Percentiles rank a stretch among this genome's conserved stretches.
Conservation (phyloP, 306 rosid species). For the Castanopsis chinensis region DNA sequence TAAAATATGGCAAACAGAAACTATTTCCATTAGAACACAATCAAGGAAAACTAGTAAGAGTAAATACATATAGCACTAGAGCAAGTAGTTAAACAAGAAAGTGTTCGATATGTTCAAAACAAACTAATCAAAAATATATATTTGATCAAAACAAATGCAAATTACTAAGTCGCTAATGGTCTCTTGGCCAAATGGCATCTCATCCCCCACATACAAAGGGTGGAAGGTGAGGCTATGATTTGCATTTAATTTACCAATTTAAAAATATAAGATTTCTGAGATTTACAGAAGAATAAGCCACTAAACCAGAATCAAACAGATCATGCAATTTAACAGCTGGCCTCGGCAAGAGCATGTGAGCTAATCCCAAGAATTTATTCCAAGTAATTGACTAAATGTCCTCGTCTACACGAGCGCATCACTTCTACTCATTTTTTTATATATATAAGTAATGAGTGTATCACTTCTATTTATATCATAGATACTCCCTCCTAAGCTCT, state of each 20-base stretch:
- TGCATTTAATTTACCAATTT: not conserved
- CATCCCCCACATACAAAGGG: not conserved
- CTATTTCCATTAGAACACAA: conserved; percentile 15
- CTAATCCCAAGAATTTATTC: not conserved
- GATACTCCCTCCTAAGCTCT: not conserved
- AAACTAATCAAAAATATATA: not conserved
- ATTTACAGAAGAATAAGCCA: not conserved
- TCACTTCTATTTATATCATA: not conserved
- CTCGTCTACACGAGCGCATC: not conserved
- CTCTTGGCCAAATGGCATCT: not conserved
- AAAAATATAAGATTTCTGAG: not conserved
- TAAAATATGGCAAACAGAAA: conserved; percentile 23
- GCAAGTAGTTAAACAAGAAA: not conserved
- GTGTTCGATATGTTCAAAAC: not conserved
- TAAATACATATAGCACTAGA: not conserved
- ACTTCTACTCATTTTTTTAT: not conserved
- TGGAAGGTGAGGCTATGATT: not conserved
- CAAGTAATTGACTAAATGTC: not conserved
- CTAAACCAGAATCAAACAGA: not conserved
- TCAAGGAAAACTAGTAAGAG: not conserved
- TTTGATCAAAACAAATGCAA: not conserved
- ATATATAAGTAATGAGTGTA: not conserved
- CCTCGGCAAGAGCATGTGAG: not conserved
- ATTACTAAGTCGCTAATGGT: not conserved
- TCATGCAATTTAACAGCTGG: not conserved